Evolutionary conservation across 1,139 yeast genomes (phyloP).

Genomic region (Suhomyces coccinellae): DNA sequence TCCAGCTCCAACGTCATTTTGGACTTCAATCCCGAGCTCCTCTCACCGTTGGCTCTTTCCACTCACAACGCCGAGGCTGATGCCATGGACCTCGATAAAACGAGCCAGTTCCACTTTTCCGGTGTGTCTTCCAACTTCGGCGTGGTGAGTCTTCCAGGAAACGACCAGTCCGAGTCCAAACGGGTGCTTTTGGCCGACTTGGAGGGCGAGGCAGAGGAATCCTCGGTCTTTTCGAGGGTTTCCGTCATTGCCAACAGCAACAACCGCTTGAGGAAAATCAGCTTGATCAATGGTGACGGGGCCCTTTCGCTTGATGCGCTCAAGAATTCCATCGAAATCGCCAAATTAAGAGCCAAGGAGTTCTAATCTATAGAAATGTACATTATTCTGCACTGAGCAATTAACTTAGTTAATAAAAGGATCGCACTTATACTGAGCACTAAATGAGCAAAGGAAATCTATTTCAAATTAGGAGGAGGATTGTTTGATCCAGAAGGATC

Average conservation of each 20-base stretch:
- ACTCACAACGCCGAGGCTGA: conserved; percentile 15
- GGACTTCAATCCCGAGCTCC: conserved; percentile 27
- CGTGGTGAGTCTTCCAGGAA: conserved; percentile 45
- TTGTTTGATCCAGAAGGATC: too few species aligned
- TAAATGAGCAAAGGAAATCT: too few species aligned
- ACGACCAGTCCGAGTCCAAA: conserved; percentile 23
- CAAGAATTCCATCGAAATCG: conserved; percentile 44
- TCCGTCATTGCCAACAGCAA: conserved; percentile 33
- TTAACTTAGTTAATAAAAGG: not conserved
- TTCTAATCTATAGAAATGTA: conserved; percentile 4
- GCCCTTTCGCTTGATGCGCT: conserved; percentile 50
- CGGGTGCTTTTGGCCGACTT: conserved; percentile 60
- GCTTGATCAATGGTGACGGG: conserved; percentile 19
- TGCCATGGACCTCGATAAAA: conserved; percentile 9
- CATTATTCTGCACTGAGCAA: not conserved
- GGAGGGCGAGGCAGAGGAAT: conserved; percentile 80
- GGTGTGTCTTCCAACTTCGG: conserved; percentile 69
- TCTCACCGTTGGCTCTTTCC: conserved; percentile 35
- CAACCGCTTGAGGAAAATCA: conserved; percentile 17
- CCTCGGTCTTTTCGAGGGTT: conserved; percentile 44
- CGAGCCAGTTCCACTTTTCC: conserved; percentile 17
- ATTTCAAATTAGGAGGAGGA: too few species aligned
- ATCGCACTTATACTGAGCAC: too few species aligned
- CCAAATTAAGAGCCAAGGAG: conserved; percentile 30
- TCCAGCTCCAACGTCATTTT: conserved; percentile 31